Evolutionary conservation across 768 basidiomycete genomes (phyloP).

Genomic region (Phaeolepiota aurea): DNA sequence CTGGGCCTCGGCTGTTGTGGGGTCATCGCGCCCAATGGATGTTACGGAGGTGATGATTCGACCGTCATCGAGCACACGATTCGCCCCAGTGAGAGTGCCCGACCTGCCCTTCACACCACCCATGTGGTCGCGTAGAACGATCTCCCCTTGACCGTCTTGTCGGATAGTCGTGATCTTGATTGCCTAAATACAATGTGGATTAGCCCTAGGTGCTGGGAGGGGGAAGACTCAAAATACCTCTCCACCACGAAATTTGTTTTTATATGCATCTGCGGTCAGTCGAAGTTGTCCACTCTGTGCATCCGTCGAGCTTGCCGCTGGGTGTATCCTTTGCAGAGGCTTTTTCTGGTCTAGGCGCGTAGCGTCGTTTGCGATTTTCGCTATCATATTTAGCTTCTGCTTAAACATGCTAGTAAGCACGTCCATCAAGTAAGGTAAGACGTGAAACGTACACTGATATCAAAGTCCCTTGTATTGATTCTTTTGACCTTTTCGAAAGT

Average conservation of each 20-base stretch:
- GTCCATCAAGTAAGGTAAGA: too few relatives aligned
- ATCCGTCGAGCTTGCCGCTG: slow-evolving; percentile 6
- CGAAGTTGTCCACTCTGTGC: neutral
- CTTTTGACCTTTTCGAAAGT: slow-evolving; percentile 30
- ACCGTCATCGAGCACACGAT: slow-evolving; percentile 14
- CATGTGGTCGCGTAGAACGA: slow-evolving; percentile 23
- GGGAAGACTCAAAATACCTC: neutral
- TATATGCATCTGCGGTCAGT: neutral
- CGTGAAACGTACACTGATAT: slow-evolving; percentile 26
- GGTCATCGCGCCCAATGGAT: slow-evolving; percentile 45
- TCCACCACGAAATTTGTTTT: neutral
- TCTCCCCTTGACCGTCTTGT: slow-evolving; percentile 10
- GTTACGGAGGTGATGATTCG: slow-evolving; percentile 28
- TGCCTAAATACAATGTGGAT: too few relatives aligned
- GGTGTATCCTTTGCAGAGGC: slow-evolving; percentile 34
- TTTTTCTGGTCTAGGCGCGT: slow-evolving; percentile 40
- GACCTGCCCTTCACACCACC: slow-evolving; percentile 33
- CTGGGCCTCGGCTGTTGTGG: slow-evolving; percentile 49
- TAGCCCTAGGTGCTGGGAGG: too few relatives aligned
- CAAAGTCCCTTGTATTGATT: slow-evolving; percentile 35
- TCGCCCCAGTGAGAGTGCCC: slow-evolving; percentile 15
- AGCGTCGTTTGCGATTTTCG: slow-evolving; percentile 35
- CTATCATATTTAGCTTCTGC: slow-evolving; percentile 32
- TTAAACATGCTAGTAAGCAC: too few relatives aligned
- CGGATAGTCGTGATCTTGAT: too few relatives aligned